Conservation (phyloP, 2,329 filamentous ascomycete species). For the Alternaria alternata region DNA sequence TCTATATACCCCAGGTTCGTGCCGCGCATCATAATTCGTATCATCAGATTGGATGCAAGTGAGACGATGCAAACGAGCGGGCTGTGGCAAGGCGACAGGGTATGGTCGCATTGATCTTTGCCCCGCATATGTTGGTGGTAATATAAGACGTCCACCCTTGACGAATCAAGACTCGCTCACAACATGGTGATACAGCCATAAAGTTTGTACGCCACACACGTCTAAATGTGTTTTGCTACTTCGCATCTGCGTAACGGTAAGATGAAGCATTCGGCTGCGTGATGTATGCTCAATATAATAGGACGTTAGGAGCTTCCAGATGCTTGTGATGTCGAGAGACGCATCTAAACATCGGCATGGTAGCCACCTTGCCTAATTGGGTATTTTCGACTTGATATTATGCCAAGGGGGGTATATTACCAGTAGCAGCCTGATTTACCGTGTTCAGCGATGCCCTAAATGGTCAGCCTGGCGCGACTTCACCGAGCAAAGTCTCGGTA, state of each 20-base stretch:
- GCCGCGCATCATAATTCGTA: conserved; percentile 7
- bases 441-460: not conserved
- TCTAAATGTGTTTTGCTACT: not conserved
- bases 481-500: conserved; percentile 3
- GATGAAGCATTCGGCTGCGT: not conserved
- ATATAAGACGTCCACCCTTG: not conserved
- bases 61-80: conserved; percentile 7
- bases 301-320: not conserved
- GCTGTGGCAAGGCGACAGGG: not conserved
- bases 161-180: not conserved
- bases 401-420: conserved; percentile 21
- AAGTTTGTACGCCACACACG: not conserved
- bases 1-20: conserved; percentile 19
- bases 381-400: not conserved
- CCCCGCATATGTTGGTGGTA: conserved; percentile 21
- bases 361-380: not conserved
- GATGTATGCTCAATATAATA: not conserved
- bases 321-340: not conserved
- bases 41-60: conserved; percentile 13
- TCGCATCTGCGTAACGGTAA: not conserved
- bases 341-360: not conserved
- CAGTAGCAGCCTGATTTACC: not conserved
- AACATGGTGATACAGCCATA: not conserved
- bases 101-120: conserved; percentile 14
- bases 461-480: conserved; percentile 12